Evolutionary conservation across 768 basidiomycete species (phyloP).

Genomic region (Postia placenta): DNA sequence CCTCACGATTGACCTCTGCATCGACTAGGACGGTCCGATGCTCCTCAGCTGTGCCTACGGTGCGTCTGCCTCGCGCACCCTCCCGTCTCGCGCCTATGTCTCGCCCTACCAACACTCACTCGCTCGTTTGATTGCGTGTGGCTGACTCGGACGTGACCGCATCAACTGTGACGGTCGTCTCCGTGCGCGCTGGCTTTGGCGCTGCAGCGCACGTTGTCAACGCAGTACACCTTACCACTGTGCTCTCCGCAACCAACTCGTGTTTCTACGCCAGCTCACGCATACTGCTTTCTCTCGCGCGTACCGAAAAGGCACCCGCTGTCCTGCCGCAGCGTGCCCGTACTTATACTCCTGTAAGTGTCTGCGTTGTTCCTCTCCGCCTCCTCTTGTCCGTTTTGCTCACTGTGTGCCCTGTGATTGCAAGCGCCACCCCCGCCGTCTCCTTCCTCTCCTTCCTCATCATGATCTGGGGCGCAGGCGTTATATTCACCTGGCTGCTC

Average conservation of each 20-base stretch:
- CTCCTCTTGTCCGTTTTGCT: conserved; percentile 95
- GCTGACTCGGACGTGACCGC: conserved; percentile 42
- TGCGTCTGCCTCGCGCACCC: too few species aligned
- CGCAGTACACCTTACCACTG: conserved; percentile 60
- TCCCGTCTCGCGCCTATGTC: conserved; percentile 1
- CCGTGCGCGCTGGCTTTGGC: conserved; percentile 57
- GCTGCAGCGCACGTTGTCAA: conserved; percentile 59
- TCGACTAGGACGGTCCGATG: conserved; percentile 52
- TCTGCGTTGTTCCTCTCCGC: conserved; percentile 79
- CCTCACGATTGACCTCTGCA: conserved; percentile 58
- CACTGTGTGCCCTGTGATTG: conserved; percentile 91
- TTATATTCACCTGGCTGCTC: conserved; percentile 28
- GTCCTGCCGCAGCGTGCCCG: conserved; percentile 61
- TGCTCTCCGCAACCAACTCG: conserved; percentile 55
- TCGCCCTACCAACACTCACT: too few species aligned
- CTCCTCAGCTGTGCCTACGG: conserved; percentile 39
- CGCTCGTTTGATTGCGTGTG: not conserved
- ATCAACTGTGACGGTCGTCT: conserved; percentile 60
- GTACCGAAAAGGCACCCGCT: conserved; percentile 56
- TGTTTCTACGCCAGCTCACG: conserved; percentile 64
- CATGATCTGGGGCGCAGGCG: conserved; percentile 90
- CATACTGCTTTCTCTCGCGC: conserved; percentile 56
- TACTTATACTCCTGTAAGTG: conserved; percentile 40
- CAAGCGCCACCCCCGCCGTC: conserved; percentile 57
- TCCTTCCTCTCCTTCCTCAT: conserved; percentile 82